Percentiles rank a stretch among this genome's conserved stretches.
These are phyloP conservation scores for Phallus indusiatus DNA, from an alignment of 768 basidiomycete species.

Conservation along the genomic window DNA sequence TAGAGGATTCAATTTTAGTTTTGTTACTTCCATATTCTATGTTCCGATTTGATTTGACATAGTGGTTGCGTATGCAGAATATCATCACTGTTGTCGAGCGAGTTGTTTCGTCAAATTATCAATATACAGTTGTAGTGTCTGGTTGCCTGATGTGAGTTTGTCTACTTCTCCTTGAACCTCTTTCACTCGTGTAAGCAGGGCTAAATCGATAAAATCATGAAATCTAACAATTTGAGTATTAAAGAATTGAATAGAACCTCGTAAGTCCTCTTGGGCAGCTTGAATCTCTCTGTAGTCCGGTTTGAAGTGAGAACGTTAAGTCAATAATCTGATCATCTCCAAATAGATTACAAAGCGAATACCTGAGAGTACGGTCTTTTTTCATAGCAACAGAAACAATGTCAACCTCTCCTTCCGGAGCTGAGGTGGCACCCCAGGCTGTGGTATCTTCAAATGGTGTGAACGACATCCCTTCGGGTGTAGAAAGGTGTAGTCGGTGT, in stretches of 20 bases:
- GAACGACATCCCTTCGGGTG: neutral
- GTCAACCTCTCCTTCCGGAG: conserved; percentile 36
- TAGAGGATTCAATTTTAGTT: neutral
- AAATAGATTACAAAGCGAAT: conserved; percentile 19
- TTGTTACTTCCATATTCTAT: neutral
- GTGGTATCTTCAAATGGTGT: conserved; percentile 23
- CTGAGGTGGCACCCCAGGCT: conserved; percentile 37
- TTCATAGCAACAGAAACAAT: conserved; percentile 68
- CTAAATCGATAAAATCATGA: conserved; percentile 29
- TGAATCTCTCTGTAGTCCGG: conserved; percentile 50
- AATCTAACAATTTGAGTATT: neutral
- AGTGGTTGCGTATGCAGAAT: neutral
- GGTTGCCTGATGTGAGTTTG: conserved; percentile 69
- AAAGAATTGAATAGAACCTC: conserved; percentile 36
- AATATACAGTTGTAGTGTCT: conserved; percentile 81
- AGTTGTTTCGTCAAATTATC: conserved; percentile 84
- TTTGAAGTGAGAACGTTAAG: neutral
- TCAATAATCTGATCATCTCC: neutral
- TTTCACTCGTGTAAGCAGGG: conserved; percentile 56
- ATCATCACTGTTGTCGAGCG: conserved; percentile 40
- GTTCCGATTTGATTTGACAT: neutral
- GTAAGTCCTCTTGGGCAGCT: conserved; percentile 68
- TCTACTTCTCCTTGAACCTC: conserved; percentile 71
- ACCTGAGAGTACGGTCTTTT: conserved; percentile 77
- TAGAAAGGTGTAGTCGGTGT: neutral